phyloP scores from a whole-genome alignment of 2,329 filamentous ascomycete genomes.

The Pseudogymnoascus sp. region DNA sequence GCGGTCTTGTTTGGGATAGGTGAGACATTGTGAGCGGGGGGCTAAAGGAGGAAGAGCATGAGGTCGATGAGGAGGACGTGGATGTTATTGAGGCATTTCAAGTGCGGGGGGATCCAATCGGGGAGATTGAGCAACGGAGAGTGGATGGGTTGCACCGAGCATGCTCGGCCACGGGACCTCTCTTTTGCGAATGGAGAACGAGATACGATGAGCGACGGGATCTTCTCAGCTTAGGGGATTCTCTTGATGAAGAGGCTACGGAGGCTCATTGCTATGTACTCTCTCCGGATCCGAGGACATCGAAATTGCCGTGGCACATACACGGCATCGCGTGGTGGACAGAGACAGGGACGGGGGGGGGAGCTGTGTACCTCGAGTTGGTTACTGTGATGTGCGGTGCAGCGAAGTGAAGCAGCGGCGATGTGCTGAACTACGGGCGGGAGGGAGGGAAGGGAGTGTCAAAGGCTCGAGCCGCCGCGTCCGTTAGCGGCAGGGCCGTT shows the following conservation, averaged over 20 bases:
- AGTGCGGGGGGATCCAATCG: conserved; percentile 4
- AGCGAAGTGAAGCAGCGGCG: background rate
- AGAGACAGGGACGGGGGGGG: background rate
- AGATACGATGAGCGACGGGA: background rate
- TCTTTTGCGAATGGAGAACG: background rate
- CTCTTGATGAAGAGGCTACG: background rate
- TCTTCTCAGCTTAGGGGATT: background rate
- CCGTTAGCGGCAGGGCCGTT: background rate
- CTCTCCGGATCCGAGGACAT: background rate
- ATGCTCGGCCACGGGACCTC: background rate
- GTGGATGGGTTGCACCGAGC: background rate
- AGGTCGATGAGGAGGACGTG: background rate
- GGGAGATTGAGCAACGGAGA: background rate
- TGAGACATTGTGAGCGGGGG: background rate
- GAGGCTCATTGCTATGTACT: background rate
- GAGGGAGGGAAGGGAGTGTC: conserved; percentile 1
- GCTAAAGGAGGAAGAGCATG: background rate
- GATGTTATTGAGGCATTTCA: conserved; percentile 5
- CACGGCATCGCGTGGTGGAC: background rate
- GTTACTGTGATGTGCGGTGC: background rate
- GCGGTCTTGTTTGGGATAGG: background rate
- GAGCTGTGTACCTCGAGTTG: background rate
- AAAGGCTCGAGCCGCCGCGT: conserved; percentile 4
- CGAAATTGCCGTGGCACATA: background rate
- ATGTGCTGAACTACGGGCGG: conserved; percentile 3